Evolutionary conservation across 2,329 filamentous ascomycete species (phyloP), one percentile per base, ranked within the genome.

Genomic region (Mollisiaceae sp.): DNA sequence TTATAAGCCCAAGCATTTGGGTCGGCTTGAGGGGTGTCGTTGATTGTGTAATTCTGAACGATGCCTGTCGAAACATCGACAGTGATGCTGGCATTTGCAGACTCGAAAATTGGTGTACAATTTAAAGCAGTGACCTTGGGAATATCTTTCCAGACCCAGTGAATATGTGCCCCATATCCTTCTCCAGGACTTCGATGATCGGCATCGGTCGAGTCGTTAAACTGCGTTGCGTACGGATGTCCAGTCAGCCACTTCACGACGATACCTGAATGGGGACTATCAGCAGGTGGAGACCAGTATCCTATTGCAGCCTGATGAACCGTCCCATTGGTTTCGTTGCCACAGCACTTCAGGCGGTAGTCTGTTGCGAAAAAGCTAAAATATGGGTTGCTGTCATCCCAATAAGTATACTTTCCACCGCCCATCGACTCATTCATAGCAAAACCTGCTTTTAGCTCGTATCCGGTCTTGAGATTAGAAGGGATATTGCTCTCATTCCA

Each of bases 41-140:
- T 27, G 43, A 69, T 63, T 1, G 38, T 63, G 47, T 69, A 65
- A 59, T 65, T 52, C 38, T 65, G 58, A 1, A 69, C 64, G 18
- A 60, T 55, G 4, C 59, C 62, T 18, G 61, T 59, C 4, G 35
- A 41, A 4, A 60, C 35, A 57, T 63, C 67, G n/a, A 68, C 61
- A 9, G 45, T 65, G 2, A 69, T 62, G 32, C 39, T 68, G 15
- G 64, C 61, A 59, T 63, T 65, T 5, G 67, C 58, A 27, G 61
- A 35, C 56, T 69, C 67, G 41, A 66, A 68, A n/a, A 68, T 62
- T 9, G 67, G 65, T 15, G 60, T 63, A 43, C 67, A 69, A 15
- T 69, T 69, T 41, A 68, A 20, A 36, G 66, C 65, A 15, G 62
- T 66, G 8, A 69, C 64, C 56, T 66, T 45, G 0, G 67, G 67